Conservation (phyloP, 139 green algal species). For the Micromonas pusilla region DNA sequence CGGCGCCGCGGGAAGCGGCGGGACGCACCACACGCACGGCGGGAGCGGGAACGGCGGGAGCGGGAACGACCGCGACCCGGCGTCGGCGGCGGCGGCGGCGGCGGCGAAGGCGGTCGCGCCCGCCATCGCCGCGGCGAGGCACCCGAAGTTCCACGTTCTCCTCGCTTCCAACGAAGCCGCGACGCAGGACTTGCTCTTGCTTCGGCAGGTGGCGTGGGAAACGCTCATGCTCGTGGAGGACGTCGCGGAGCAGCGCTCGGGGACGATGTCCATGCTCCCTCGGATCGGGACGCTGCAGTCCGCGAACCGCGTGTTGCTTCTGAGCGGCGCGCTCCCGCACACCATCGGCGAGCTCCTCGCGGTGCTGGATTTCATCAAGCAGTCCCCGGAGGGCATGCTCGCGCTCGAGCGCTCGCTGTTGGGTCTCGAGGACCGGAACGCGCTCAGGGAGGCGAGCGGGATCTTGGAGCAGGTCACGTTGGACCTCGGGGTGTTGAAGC, state of each 20-base stretch:
- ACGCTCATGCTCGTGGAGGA: not conserved
- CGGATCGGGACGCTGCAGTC: not conserved
- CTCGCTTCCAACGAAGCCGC: not conserved
- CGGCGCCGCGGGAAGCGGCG: too few relatives aligned
- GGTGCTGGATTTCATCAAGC: constrained; percentile 8
- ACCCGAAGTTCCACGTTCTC: constrained; percentile 4
- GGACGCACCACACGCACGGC: not conserved
- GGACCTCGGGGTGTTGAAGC: not conserved
- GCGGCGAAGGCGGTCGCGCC: too few relatives aligned
- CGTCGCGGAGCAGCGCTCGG: not conserved
- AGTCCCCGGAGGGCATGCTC: not conserved
- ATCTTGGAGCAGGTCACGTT: not conserved
- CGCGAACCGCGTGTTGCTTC: not conserved
- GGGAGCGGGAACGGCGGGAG: not conserved
- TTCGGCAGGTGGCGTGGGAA: constrained; percentile 5
- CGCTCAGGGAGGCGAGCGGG: not conserved
- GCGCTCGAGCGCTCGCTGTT: not conserved
- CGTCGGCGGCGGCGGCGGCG: not conserved
- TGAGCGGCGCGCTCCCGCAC: not conserved
- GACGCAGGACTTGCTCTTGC: not conserved
- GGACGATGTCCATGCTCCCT: not conserved
- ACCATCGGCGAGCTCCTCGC: not conserved
- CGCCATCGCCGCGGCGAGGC: not conserved
- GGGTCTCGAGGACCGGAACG: not conserved
- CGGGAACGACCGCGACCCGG: not conserved